Percentiles rank a stretch among this genome's conserved stretches.
These are phyloP conservation scores for Termitomyces bulborhizus DNA, from an alignment of 768 basidiomycete genomes.

Conservation along the genomic window DNA sequence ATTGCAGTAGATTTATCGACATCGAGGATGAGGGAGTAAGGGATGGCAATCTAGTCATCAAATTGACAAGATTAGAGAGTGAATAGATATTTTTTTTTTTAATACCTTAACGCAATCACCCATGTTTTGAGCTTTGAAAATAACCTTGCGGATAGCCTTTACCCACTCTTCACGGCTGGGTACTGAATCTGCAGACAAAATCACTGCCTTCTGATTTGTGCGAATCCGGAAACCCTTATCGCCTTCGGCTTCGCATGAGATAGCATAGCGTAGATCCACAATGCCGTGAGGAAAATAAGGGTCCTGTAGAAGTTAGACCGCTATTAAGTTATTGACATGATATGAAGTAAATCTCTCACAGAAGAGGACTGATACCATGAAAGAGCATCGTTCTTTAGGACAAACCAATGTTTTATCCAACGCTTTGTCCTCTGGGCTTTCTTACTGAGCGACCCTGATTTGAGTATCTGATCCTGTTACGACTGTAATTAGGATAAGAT, in stretches of 20 bases:
- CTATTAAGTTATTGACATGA: background rate
- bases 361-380: constrained; percentile 96
- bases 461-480: constrained; percentile 80
- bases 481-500: background rate
- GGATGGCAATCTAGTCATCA: constrained; percentile 73
- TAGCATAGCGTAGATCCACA: constrained; percentile 90
- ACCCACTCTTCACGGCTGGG: constrained; percentile 94
- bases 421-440: constrained; percentile 85
- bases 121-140: constrained; percentile 94
- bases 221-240: constrained; percentile 79
- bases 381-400: constrained; percentile 91
- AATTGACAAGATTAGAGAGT: background rate
- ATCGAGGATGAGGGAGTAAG: constrained; percentile 83
- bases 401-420: constrained; percentile 95
- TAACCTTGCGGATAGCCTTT: constrained; percentile 87
- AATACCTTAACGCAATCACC: constrained; percentile 90
- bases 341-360: constrained; percentile 35
- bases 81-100: background rate
- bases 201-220: constrained; percentile 73
- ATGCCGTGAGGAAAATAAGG: constrained; percentile 98
- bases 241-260: constrained; percentile 74
- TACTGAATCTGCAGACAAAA: constrained; percentile 70
- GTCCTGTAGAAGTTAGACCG: constrained; percentile 45
- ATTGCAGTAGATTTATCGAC: constrained; percentile 84
- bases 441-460: constrained; percentile 87